Conservation (phyloP, 2,329 filamentous ascomycete species). For the Pochonia chlamydosporia region DNA sequence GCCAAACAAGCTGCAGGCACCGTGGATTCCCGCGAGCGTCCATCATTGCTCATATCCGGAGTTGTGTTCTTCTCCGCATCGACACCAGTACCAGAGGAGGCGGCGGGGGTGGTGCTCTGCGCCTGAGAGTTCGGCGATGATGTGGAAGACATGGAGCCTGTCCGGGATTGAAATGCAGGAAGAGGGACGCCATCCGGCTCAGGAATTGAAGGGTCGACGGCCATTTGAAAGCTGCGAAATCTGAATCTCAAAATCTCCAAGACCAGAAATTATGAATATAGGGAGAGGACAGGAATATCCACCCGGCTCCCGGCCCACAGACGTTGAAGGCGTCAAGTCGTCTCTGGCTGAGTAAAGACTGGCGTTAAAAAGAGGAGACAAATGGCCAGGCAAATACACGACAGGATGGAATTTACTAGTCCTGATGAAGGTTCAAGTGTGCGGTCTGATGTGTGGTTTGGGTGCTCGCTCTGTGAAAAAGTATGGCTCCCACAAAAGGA, state of each 20-base stretch:
- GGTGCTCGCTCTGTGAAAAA: neutral
- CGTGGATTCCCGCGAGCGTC: slow-evolving; percentile 23
- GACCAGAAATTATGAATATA: neutral
- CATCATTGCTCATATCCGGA: slow-evolving; percentile 9
- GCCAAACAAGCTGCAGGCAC: slow-evolving; percentile 49
- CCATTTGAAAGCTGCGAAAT: neutral
- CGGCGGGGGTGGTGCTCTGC: slow-evolving; percentile 3
- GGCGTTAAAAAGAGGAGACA: neutral
- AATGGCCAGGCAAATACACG: neutral
- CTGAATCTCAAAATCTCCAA: neutral
- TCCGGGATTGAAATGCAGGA: neutral
- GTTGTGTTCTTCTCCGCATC: slow-evolving; percentile 3
- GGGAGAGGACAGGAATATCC: neutral
- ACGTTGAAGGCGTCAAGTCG: neutral
- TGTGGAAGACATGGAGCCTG: slow-evolving; percentile 6
- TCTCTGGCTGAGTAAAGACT: neutral
- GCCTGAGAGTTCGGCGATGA: slow-evolving; percentile 7
- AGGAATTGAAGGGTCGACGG: slow-evolving; percentile 2
- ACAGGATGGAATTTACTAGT: neutral
- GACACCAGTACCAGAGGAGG: neutral
- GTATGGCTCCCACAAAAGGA: neutral
- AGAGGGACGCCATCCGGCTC: slow-evolving; percentile 1
- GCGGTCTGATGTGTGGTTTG: neutral
- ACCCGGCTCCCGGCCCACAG: neutral
- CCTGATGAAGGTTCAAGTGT: neutral